Evolutionary conservation across 176 grass and related monocot species (phyloP).

Genomic region (Microstegium vimineum): DNA sequence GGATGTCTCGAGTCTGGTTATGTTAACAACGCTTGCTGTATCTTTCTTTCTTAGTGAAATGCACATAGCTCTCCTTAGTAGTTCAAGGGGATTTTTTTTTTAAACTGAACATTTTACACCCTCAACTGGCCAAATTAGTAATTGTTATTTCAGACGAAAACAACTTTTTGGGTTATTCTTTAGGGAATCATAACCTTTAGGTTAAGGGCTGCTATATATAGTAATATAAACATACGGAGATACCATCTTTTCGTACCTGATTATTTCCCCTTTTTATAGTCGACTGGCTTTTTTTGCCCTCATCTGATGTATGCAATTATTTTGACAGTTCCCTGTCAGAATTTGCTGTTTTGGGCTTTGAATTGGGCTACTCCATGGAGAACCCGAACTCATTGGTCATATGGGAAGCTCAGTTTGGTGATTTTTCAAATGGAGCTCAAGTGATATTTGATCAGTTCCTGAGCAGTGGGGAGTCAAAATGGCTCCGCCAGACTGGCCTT

Average conservation of each 20-base stretch:
- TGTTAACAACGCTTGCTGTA: neutral
- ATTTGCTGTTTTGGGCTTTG: slow-evolving; percentile 97
- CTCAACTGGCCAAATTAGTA: neutral
- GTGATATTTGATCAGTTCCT: slow-evolving; percentile 99
- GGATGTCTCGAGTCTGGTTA: neutral
- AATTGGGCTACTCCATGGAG: slow-evolving; percentile 97
- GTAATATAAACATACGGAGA: neutral
- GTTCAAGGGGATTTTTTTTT: neutral
- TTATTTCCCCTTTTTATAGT: neutral
- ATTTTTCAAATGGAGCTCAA: slow-evolving; percentile 97
- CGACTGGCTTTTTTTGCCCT: slow-evolving; percentile 3
- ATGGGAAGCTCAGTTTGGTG: slow-evolving; percentile 99
- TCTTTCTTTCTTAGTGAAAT: neutral
- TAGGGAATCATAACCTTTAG: neutral
- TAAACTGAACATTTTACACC: neutral
- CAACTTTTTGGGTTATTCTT: neutral
- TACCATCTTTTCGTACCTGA: neutral
- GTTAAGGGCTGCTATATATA: neutral
- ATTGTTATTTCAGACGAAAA: neutral
- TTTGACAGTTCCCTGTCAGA: slow-evolving; percentile 94
- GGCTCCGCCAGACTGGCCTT: slow-evolving; percentile 87
- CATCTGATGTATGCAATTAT: slow-evolving; percentile 19
- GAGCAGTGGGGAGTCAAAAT: slow-evolving; percentile 97
- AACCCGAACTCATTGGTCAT: slow-evolving; percentile 90
- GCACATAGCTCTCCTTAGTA: neutral